These are phyloP conservation scores for Zizania palustris DNA, from an alignment of 202 grass and related monocot species.

Conservation along the genomic window DNA sequence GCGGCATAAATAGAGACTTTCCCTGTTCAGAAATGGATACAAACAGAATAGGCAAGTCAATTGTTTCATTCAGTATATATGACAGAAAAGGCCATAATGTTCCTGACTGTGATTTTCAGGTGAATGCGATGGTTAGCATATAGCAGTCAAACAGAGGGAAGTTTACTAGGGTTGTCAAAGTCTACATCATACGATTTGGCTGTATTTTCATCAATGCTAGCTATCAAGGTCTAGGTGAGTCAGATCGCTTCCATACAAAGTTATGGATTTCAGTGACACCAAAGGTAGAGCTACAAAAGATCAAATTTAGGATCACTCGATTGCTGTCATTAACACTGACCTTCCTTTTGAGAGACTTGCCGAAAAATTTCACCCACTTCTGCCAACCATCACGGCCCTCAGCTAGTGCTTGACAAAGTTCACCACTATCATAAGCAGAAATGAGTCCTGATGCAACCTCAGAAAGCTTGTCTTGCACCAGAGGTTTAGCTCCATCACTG, in stretches of 20 bases:
- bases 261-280: not conserved
- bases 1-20: constrained; percentile 83
- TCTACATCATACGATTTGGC: constrained; percentile 29
- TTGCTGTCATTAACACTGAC: constrained; percentile 43
- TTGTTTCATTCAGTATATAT: constrained; percentile 2
- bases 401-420: constrained; percentile 73
- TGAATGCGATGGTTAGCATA: not conserved
- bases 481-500: constrained; percentile 83
- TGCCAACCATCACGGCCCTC: constrained; percentile 91
- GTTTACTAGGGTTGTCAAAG: constrained; percentile 1
- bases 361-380: constrained; percentile 96
- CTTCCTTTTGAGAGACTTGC: constrained; percentile 86
- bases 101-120: not conserved
- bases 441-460: constrained; percentile 69
- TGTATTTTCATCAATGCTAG: constrained; percentile 19
- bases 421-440: constrained; percentile 78
- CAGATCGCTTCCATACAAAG: constrained; percentile 25
- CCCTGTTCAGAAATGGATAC: constrained; percentile 54
- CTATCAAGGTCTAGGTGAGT: constrained; percentile 24
- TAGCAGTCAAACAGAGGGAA: not conserved
- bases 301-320: not conserved
- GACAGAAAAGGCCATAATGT: not conserved
- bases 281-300: constrained; percentile 36
- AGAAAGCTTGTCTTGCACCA: constrained; percentile 91
- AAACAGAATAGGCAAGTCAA: not conserved